These are phyloP conservation scores for Coemansia sp. DNA, from an alignment of 192 early-diverging fungal genomes.

Conservation along the genomic window DNA sequence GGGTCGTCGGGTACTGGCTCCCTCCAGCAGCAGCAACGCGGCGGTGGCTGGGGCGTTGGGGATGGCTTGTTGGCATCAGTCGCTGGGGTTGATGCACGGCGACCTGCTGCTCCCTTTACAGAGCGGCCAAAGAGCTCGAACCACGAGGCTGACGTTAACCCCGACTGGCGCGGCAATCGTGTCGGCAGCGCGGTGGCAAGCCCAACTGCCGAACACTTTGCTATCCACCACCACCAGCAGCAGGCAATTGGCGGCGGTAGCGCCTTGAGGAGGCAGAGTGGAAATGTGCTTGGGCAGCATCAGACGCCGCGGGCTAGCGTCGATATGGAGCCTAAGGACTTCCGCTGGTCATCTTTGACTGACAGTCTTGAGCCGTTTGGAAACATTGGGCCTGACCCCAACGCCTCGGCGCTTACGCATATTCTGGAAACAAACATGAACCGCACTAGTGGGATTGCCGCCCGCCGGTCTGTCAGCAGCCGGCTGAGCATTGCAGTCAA, in stretches of 20 bases:
- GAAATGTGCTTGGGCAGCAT: conserved; percentile 42
- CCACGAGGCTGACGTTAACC: conserved; percentile 46
- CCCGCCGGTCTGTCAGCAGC: conserved; percentile 47
- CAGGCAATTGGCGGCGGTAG: conserved; percentile 25
- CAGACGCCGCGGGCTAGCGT: conserved; percentile 49
- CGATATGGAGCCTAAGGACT: conserved; percentile 56
- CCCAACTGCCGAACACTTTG: conserved; percentile 30
- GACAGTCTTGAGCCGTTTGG: conserved; percentile 48
- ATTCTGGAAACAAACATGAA: conserved; percentile 45
- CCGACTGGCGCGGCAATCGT: conserved; percentile 44
- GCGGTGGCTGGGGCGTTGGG: conserved; percentile 21
- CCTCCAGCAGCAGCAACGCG: conserved; percentile 14
- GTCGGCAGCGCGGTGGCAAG: conserved; percentile 23
- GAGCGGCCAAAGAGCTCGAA: conserved; percentile 44
- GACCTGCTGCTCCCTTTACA: not conserved
- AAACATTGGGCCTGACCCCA: conserved; percentile 37
- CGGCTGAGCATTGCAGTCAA: conserved; percentile 51
- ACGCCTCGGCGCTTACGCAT: conserved; percentile 35
- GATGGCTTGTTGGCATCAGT: conserved; percentile 25
- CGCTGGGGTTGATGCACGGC: conserved; percentile 14
- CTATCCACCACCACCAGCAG: conserved; percentile 19
- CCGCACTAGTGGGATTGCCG: conserved; percentile 50
- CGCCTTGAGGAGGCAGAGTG: conserved; percentile 35
- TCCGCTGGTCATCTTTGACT: conserved; percentile 54
- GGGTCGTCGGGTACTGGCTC: conserved; percentile 18